Conservation (phyloP, 495 filamentous ascomycete species). For the Glarea lozoyensis region DNA sequence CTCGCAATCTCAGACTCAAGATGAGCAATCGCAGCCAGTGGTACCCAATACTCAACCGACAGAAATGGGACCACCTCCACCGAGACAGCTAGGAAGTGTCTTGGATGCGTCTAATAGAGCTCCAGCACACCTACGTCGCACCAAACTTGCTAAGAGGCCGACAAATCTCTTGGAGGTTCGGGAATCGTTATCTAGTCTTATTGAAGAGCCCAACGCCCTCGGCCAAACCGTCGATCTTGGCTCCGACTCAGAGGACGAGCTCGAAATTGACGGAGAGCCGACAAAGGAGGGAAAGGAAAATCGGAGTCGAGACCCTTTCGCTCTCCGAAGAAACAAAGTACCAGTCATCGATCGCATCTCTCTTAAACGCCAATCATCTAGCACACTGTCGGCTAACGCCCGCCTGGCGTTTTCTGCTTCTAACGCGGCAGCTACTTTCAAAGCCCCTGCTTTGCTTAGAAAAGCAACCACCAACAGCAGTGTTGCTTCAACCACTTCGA, state of each 20-base stretch:
- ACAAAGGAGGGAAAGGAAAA: conserved; percentile 24
- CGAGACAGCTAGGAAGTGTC: conserved; percentile 45
- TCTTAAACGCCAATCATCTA: conserved; percentile 58
- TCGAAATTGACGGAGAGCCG: conserved; percentile 32
- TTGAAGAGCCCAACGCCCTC: conserved; percentile 61
- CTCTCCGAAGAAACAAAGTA: conserved; percentile 39
- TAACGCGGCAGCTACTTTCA: conserved; percentile 44
- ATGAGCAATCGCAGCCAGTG: conserved; percentile 20
- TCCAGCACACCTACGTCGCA: conserved; percentile 58
- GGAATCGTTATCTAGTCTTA: conserved; percentile 68
- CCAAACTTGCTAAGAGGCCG: conserved; percentile 51
- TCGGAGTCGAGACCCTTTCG: conserved; percentile 21
- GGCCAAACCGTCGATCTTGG: conserved; percentile 29
- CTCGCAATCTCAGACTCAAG: conserved; percentile 36
- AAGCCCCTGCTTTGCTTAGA: conserved; percentile 69
- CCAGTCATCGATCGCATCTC: conserved; percentile 73
- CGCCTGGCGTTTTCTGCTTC: conserved; percentile 54
- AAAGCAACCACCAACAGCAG: conserved; percentile 59
- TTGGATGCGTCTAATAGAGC: conserved; percentile 44
- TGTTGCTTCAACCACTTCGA: conserved; percentile 27
- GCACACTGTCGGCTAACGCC: conserved; percentile 37
- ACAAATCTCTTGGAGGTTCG: conserved; percentile 69
- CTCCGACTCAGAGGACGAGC: conserved; percentile 21
- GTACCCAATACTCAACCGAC: conserved; percentile 40
- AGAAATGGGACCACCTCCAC: conserved; percentile 25